Percentiles rank a stretch among this genome's conserved stretches.
phyloP scores from a whole-genome alignment of 1,284 basidiomycete genomes.

The Sanguinoderma infundibulare region DNA sequence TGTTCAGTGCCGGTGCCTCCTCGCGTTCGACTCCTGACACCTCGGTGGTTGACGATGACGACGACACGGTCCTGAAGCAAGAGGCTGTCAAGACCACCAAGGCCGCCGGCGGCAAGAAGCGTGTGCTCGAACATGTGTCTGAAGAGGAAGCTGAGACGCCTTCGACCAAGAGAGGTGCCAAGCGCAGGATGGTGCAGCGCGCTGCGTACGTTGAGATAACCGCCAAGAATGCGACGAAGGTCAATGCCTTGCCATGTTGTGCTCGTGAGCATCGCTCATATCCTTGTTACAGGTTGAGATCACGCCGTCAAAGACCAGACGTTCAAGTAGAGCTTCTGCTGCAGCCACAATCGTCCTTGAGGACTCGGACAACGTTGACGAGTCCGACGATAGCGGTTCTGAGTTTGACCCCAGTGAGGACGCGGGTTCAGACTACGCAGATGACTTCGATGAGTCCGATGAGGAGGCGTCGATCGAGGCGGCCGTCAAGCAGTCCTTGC shows the following conservation, averaged over 20 bases:
- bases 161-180: conserved; percentile 33
- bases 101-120: conserved; percentile 32
- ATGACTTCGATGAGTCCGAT: conserved; percentile 41
- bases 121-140: conserved; percentile 31
- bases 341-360: conserved; percentile 27
- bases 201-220: conserved; percentile 53
- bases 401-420: conserved; percentile 49
- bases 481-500: conserved; percentile 60
- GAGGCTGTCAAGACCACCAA: conserved; percentile 18
- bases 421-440: conserved; percentile 15
- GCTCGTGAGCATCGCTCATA: background rate
- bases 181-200: conserved; percentile 48
- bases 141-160: conserved; percentile 30
- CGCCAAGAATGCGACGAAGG: conserved; percentile 36
- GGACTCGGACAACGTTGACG: conserved; percentile 47
- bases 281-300: background rate
- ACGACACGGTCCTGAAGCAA: conserved; percentile 21
- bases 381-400: conserved; percentile 61
- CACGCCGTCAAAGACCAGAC: background rate
- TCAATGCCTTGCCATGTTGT: conserved; percentile 11
- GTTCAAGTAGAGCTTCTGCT: conserved; percentile 7
- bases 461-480: conserved; percentile 61
- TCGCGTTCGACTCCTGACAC: conserved; percentile 46
- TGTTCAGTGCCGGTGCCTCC: conserved; percentile 49
- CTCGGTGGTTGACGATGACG: conserved; percentile 42